Percentiles rank a stretch among this genome's conserved stretches.
These are phyloP conservation scores for Entamoeba dispar DNA, from an alignment of 208 protist species.

Conservation along the genomic window DNA sequence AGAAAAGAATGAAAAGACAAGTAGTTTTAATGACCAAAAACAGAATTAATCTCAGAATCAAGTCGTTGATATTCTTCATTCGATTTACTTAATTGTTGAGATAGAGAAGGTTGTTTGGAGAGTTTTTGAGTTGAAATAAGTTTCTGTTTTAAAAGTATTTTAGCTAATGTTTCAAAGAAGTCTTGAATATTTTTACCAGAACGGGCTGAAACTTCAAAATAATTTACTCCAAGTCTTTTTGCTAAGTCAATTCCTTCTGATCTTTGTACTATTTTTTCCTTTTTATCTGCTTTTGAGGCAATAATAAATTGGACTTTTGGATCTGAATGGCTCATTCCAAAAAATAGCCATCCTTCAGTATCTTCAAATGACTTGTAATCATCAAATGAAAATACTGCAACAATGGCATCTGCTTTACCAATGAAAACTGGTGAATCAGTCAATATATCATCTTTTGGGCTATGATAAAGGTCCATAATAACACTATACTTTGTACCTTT, in stretches of 20 bases:
- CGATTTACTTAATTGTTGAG: no score
- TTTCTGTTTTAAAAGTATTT: neutral
- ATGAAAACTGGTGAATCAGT: neutral
- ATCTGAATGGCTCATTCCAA: neutral
- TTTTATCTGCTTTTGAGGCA: neutral
- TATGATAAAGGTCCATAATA: neutral
- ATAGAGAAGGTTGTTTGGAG: no score
- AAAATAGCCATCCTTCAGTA: neutral
- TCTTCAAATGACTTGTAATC: neutral
- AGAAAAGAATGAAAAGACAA: no score
- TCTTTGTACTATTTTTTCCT: neutral
- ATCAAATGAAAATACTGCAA: neutral
- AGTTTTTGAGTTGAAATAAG: no score
- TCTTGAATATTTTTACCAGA: neutral
- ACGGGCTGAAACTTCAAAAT: neutral
- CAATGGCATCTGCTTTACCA: neutral
- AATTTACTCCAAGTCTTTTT: neutral
- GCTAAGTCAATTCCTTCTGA: neutral
- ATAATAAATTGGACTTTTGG: neutral
- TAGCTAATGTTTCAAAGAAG: neutral
- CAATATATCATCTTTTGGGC: neutral
- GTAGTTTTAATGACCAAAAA: no score
- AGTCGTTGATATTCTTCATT: no score
- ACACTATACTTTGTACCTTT: neutral
- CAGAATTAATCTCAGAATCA: no score